Percentiles rank a stretch among this genome's conserved stretches.
These are phyloP conservation scores for Lentinus tigrinus DNA, from an alignment of 768 basidiomycete genomes.

Conservation along the genomic window DNA sequence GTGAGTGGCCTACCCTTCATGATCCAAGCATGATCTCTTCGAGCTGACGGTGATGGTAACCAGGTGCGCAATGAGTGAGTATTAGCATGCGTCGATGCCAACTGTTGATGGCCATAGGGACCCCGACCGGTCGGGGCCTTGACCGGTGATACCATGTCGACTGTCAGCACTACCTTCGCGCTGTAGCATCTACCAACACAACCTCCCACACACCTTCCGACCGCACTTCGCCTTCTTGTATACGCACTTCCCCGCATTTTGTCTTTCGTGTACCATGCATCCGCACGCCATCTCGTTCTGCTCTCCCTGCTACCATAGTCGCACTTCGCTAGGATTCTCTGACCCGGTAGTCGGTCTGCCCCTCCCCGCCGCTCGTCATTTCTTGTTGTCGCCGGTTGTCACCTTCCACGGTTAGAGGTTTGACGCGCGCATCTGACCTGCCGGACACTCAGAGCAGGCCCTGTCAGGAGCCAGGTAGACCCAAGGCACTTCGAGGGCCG, in stretches of 20 bases:
- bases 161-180: neutral
- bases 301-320: neutral
- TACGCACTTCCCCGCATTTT: neutral
- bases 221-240: constrained; percentile 8
- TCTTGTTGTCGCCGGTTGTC: neutral
- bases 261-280: neutral
- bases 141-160: constrained; percentile 17
- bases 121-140: neutral
- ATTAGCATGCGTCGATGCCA: neutral
- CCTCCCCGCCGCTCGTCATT: neutral
- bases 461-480: constrained; percentile 5
- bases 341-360: neutral
- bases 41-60: neutral
- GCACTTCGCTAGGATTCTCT: neutral
- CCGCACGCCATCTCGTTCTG: constrained; percentile 1
- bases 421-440: constrained; percentile 7
- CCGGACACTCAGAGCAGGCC: constrained; percentile 11
- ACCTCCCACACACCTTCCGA: neutral
- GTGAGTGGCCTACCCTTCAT: too few relatives aligned
- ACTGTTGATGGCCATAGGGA: neutral
- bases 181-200: neutral
- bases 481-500: constrained; percentile 11
- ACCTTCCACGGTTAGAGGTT: neutral
- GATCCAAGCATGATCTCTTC: too few relatives aligned
- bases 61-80: constrained; percentile 23